Percentiles rank a stretch among this genome's conserved stretches.
Evolutionary conservation across 2,329 filamentous ascomycete species (phyloP).

Genomic region (Claviceps pazoutovae): DNA sequence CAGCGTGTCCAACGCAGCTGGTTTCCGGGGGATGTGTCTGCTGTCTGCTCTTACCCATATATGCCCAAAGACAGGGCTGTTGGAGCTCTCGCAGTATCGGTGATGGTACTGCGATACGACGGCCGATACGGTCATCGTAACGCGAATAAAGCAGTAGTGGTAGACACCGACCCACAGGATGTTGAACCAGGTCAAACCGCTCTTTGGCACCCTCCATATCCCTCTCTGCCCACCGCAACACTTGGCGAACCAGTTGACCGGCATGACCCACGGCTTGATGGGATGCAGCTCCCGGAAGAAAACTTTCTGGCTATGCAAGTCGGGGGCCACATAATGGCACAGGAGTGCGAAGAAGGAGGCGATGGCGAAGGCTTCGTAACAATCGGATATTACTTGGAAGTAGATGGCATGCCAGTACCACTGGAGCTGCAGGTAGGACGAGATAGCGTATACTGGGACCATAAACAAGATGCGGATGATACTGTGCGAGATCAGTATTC

Average conservation of each 20-base stretch:
- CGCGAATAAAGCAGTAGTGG: slow-evolving; percentile 73
- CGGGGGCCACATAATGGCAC: slow-evolving; percentile 66
- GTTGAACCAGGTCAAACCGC: slow-evolving; percentile 83
- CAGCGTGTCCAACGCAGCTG: slow-evolving; percentile 2
- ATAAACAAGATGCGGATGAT: slow-evolving; percentile 83
- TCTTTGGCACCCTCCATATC: slow-evolving; percentile 58
- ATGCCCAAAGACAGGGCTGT: slow-evolving; percentile 67
- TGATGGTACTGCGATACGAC: slow-evolving; percentile 57
- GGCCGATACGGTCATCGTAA: slow-evolving; percentile 65
- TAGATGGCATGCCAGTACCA: slow-evolving; percentile 71
- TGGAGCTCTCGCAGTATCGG: slow-evolving; percentile 65
- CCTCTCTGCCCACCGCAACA: slow-evolving; percentile 58
- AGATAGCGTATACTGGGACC: slow-evolving; percentile 67
- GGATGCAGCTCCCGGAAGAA: slow-evolving; percentile 60
- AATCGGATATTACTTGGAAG: slow-evolving; percentile 67
- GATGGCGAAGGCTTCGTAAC: slow-evolving; percentile 82
- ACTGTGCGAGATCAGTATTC: slow-evolving; percentile 24
- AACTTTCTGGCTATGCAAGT: slow-evolving; percentile 66
- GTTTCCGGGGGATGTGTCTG: not conserved
- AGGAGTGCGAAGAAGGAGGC: slow-evolving; percentile 74
- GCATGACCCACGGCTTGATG: slow-evolving; percentile 60
- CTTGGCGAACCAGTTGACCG: slow-evolving; percentile 54
- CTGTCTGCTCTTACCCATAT: slow-evolving; percentile 50
- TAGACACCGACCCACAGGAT: slow-evolving; percentile 72
- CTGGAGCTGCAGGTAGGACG: slow-evolving; percentile 58